Conservation (phyloP, 345 rosid genomes). For the Psidium friedrichsthalianum region DNA sequence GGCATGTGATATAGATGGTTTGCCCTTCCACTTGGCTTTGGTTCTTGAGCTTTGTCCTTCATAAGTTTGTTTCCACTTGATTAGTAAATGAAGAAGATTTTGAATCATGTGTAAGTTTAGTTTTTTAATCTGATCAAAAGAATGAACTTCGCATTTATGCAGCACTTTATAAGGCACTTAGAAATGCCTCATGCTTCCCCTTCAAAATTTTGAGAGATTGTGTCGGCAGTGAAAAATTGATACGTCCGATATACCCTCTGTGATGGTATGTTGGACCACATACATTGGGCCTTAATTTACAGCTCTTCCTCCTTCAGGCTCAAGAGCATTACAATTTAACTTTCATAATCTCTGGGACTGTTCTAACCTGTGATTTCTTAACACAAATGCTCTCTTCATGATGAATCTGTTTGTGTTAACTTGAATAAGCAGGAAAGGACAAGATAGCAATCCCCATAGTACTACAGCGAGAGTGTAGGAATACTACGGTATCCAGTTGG, state of each 20-base stretch:
- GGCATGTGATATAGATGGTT: background rate
- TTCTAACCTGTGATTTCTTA: background rate
- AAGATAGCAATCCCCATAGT: background rate
- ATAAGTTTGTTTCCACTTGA: background rate
- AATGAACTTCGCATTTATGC: background rate
- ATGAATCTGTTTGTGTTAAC: background rate
- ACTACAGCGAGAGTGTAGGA: background rate
- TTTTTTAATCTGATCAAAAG: background rate
- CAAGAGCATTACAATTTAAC: background rate
- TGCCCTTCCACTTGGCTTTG: background rate
- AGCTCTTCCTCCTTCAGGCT: background rate
- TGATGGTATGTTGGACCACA: background rate
- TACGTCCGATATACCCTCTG: background rate
- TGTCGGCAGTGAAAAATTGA: background rate
- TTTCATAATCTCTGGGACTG: background rate
- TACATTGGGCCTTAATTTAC: conserved; percentile 21
- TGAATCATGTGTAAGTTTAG: background rate
- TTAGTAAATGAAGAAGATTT: background rate
- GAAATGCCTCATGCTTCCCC: background rate
- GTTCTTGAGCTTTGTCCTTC: background rate
- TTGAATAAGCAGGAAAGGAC: background rate
- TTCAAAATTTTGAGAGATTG: background rate
- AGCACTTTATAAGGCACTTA: background rate
- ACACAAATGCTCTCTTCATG: background rate
- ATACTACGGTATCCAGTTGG: background rate